Conservation (phyloP, 2,329 filamentous ascomycete genomes). For the Geosmithia putterillii region DNA sequence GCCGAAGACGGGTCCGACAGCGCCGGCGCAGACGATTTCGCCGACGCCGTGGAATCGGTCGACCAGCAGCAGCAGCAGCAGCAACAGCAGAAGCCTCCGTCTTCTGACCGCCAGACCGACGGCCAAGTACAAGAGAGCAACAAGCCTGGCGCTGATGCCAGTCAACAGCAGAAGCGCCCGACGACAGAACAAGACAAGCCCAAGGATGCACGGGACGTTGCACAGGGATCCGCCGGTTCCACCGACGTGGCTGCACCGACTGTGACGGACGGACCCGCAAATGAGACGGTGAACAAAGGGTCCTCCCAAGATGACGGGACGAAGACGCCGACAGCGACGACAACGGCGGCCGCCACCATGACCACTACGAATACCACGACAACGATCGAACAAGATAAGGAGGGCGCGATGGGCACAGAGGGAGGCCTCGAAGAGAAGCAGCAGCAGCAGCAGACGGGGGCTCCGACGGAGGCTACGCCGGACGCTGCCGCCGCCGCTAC, state of each 20-base stretch:
- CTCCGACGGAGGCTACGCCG: neutral
- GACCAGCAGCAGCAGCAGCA: neutral
- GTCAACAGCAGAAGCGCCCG: neutral
- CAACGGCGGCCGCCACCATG: neutral
- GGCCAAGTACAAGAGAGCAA: neutral
- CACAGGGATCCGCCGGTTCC: neutral
- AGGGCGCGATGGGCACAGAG: too few relatives aligned
- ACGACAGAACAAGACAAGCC: neutral
- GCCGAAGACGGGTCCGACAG: neutral
- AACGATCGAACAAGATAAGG: neutral
- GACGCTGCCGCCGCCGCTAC: neutral
- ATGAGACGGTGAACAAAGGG: neutral
- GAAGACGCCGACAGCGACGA: neutral
- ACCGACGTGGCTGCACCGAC: neutral
- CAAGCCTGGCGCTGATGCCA: neutral
- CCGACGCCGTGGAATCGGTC: slow-evolving; percentile 1
- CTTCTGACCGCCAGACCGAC: neutral
- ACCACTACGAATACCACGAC: neutral
- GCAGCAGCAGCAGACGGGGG: neutral
- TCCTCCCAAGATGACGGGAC: neutral
- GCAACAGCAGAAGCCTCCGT: too few relatives aligned
- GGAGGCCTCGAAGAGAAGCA: too few relatives aligned
- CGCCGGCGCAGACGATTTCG: neutral
- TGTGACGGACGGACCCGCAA: neutral
- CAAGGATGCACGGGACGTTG: neutral